A percentile compares a stretch with the other conserved stretches of the same genome.
phyloP scores from a whole-genome alignment of 208 protist genomes.

The Phytomonas francai region DNA sequence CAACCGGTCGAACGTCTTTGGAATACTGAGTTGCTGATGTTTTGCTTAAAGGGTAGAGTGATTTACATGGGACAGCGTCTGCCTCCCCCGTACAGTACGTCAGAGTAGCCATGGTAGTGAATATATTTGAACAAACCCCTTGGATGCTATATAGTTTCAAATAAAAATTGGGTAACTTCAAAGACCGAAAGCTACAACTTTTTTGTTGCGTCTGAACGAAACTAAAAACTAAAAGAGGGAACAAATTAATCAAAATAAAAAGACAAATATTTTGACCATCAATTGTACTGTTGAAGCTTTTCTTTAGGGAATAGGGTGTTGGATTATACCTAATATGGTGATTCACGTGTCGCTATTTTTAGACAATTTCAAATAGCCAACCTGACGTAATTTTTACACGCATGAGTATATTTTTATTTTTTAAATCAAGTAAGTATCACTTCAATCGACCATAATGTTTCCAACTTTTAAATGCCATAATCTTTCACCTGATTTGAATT shows the following conservation, averaged over 20 bases:
- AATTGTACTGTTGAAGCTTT: neutral
- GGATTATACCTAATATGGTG: neutral
- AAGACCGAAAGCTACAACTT: constrained; percentile 9
- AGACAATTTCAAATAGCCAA: neutral
- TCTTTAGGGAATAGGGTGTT: neutral
- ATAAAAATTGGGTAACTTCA: neutral
- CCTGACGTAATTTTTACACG: neutral
- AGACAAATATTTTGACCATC: neutral
- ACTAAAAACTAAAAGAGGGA: constrained; percentile 2
- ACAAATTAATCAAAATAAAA: neutral
- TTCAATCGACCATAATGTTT: constrained; percentile 25
- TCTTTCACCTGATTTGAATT: constrained; percentile 50
- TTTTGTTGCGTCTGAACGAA: neutral
- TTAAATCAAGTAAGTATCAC: neutral
- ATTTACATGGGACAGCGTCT: constrained; percentile 46
- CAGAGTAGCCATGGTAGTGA: constrained; percentile 56
- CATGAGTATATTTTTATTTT: neutral
- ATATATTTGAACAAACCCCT: neutral
- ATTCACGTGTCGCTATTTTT: neutral
- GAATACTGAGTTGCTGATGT: constrained; percentile 51
- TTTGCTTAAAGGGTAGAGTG: constrained; percentile 63
- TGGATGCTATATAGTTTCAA: constrained; percentile 2
- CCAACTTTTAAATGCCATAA: constrained; percentile 79
- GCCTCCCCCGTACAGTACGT: constrained; percentile 46
- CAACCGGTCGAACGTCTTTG: constrained; percentile 26